Evolutionary conservation across 2,329 filamentous ascomycete species (phyloP), one percentile per base, ranked within the genome.

Genomic region (Nectriaceae sp.): DNA sequence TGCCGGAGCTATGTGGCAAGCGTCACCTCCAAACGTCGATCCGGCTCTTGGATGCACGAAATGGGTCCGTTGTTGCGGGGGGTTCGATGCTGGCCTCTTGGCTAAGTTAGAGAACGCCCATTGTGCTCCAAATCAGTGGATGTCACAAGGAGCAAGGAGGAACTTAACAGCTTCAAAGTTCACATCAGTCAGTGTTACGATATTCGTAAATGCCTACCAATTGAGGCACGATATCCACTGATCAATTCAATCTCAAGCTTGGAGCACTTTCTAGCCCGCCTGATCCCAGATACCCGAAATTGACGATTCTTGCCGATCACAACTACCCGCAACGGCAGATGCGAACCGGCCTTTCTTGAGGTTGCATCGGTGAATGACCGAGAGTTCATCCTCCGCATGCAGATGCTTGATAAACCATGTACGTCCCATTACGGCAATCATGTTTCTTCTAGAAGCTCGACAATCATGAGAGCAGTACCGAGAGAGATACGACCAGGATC

Each of bases 251-350:
- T n/a, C n/a, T n/a, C n/a, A n/a, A n/a, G n/a, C n/a, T n/a, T n/a
- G n/a, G n/a, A n/a, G n/a, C n/a, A n/a, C n/a, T n/a, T n/a, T n/a
- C n/a, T 15, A 56, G 52, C 43, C 49, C 40, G 37, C 33, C 42
- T 55, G 43, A 50, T 50, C 35, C n/a, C 44, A 61, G 60, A 63
- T 62, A 61, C 54, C 60, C 60, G 60, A 62, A 60, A 61, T 59
- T 62, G 56, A 52, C 55, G 57, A 62, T 54, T 31, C 16, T n/a
- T 54, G 60, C 54, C 60, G 60, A 62, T 62, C 60, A 53, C 46
- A 38, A 59, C 49, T 46, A 47, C 54, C 43, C 36, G 57, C 49
- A 56, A 40, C 46, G 42, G 53, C 47, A 56, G 50, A 51, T 51
- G 45, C 39, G 43, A 46, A 41, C 42, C 36, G 35, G 38, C 42